phyloP scores from a whole-genome alignment of 2,329 filamentous ascomycete species.

The Juglanconis juglandina region DNA sequence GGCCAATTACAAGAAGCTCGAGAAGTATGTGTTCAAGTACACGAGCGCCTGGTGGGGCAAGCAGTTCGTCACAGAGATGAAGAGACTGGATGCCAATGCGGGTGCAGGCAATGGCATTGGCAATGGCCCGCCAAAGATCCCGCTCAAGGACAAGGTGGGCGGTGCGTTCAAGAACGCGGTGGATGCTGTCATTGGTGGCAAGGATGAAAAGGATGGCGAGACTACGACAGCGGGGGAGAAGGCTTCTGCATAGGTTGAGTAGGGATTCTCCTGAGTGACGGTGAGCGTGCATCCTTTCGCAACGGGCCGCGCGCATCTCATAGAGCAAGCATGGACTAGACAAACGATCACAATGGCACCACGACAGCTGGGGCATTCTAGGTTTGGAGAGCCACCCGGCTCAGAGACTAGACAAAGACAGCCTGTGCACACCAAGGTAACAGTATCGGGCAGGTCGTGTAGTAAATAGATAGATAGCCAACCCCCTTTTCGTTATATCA shows the following conservation, averaged over 20 bases:
- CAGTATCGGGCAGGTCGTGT: not conserved
- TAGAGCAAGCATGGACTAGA: not conserved
- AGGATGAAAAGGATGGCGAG: constrained; percentile 2
- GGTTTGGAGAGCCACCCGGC: not conserved
- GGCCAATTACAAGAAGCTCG: constrained; percentile 84
- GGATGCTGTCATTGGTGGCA: constrained; percentile 9
- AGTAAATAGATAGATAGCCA: not conserved
- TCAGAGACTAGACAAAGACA: not conserved
- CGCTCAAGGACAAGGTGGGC: constrained; percentile 15
- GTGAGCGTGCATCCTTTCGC: not conserved
- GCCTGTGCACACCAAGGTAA: not conserved
- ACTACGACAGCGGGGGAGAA: constrained; percentile 1
- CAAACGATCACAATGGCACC: not conserved
- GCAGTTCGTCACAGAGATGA: constrained; percentile 84
- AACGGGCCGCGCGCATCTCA: not conserved
- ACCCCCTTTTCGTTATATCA: not conserved
- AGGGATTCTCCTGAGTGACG: not conserved
- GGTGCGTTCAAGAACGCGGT: constrained; percentile 13
- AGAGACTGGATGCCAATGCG: constrained; percentile 39
- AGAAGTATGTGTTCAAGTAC: constrained; percentile 95
- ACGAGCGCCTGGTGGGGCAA: constrained; percentile 97
- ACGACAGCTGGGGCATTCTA: not conserved
- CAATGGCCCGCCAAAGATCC: constrained; percentile 16
- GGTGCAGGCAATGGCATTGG: constrained; percentile 21
- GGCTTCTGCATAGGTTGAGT: not conserved